Base-by-base conservation (phyloP, 2,329 filamentous ascomycete species). In the Pyricularia pennisetigena region DNA sequence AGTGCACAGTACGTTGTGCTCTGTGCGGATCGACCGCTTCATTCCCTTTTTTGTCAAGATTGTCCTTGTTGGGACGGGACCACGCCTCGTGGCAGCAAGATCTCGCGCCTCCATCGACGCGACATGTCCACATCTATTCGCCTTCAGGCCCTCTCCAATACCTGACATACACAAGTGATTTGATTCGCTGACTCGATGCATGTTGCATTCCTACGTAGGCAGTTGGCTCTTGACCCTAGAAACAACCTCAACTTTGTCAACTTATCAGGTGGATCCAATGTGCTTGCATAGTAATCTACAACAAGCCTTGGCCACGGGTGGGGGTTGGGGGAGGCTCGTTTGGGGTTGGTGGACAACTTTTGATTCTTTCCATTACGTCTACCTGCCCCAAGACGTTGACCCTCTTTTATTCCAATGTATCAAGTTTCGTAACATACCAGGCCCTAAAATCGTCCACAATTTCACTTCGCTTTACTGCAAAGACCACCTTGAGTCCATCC, bases 391-490 rank as follows among this genome's bases (percentile, higher is more conserved):
- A 24, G 9, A 4, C 0, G 16, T 9, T 3, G 8, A 2, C 23
- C 14, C n/a, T 23, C 57, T 9, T 23, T 61, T 16, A 24, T 6
- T 61, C 57, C 57, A 61, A 7, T 8, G 24, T 61, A 24, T 61
- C 57, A 28, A 61, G n/a, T 9, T 28, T 28, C 9, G 23, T 12
- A 3, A 28, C 12, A 61, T 61, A 87, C 0, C 78, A 80, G 4
- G 72, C 71, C 9, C 79, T 78, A 71, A 90, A 89, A 0, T 82
- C 80, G 14, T 77, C 76, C 0, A 86, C 84, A 79, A 86, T 82
- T 3, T 78, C 79, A 0, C 73, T 70, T 69, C 86, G 82, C 12
- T 81, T 80, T 71, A 89, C 85, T 0, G 86, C 86, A 74, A 90
- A 89, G 0, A 86, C 77, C 4, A 89, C 76, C 9, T 87, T 81